A percentile compares a stretch with the other conserved stretches of the same genome.
Conservation (phyloP, 257 asterid species). For the Lycium barbarum region DNA sequence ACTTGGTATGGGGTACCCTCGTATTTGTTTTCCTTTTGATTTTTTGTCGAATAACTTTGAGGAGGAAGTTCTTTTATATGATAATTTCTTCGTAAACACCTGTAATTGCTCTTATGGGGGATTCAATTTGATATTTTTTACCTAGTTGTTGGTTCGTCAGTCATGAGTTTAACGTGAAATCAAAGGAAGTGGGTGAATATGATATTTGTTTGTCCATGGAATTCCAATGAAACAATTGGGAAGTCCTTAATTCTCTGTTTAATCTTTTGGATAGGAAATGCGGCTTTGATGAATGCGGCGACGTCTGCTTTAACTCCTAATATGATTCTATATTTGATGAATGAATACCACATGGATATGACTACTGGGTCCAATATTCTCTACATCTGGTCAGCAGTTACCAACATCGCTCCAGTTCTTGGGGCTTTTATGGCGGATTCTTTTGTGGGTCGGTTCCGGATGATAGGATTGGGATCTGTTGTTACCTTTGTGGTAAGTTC, state of each 20-base stretch:
- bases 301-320: slow-evolving; percentile 60
- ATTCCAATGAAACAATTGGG: slow-evolving; percentile 19
- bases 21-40: neutral
- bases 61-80: neutral
- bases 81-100: neutral
- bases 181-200: neutral
- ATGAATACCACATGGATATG: slow-evolving; percentile 64
- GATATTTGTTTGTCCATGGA: neutral
- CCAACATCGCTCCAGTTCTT: slow-evolving; percentile 58
- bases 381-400: slow-evolving; percentile 72
- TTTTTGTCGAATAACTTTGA: neutral
- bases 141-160: neutral
- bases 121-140: neutral
- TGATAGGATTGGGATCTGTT: slow-evolving; percentile 65
- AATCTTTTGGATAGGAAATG: slow-evolving; percentile 48
- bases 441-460: slow-evolving; percentile 61
- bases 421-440: slow-evolving; percentile 75
- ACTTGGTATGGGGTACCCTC: neutral
- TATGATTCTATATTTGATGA: slow-evolving; percentile 67
- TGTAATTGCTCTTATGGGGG: too few relatives aligned
- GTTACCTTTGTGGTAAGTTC: slow-evolving; percentile 56
- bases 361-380: slow-evolving; percentile 54
- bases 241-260: neutral
- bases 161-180: neutral
- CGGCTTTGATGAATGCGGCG: slow-evolving; percentile 65